Base-by-base conservation (phyloP, 1,139 yeast genomes). In the Wickerhamiella pararugosa region DNA sequence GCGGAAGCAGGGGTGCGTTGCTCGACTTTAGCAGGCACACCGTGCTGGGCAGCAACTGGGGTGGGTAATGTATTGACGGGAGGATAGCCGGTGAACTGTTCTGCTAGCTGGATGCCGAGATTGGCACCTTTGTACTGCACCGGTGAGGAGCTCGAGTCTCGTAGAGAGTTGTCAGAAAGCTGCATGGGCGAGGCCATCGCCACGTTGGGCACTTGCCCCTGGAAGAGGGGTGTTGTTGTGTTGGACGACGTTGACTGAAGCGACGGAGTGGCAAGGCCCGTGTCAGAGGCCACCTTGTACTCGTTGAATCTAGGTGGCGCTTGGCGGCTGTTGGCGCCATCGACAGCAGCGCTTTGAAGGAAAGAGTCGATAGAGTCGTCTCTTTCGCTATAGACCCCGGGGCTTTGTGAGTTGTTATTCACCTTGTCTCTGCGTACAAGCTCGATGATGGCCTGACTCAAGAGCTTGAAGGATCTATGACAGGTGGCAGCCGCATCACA, bases 401-500 rank as follows among this genome's bases (percentile, higher is more conserved):
- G 41, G 25, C 36, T 32, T 2, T 34, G 27, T 7, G 36, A 11
- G 11, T 9, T 28, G 5, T 30, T 28, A 21, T 25, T 8, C 30
- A 15, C 34, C 36, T 35, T 42, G 21, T 70, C 72, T 43, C 69
- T 64, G 52, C 76, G 78, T 47, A 73, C 73, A 40, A 83, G 59
- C 52, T 75, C 75, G 21, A 79, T 65, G 21, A 82, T 78, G 0
- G 84, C 94, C 26, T 79, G 76, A 0, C 83, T 69, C 43, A 84
- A 60, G 34, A 79, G 73, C 50, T 78, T 80, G 55, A 80, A 79
- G 27, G 81, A 76, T 46, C 78, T 82, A 41, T 73, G 67, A 55
- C 94, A 82, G 40, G 72, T 72, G 6, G 62, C 61, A 0, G 94
- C 94, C 0, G 94, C 90, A 47, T 79, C 87, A 59, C 94, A 82